These are phyloP conservation scores for Oryza australiensis DNA, from an alignment of 176 grass and related monocot species.

Conservation along the genomic window DNA sequence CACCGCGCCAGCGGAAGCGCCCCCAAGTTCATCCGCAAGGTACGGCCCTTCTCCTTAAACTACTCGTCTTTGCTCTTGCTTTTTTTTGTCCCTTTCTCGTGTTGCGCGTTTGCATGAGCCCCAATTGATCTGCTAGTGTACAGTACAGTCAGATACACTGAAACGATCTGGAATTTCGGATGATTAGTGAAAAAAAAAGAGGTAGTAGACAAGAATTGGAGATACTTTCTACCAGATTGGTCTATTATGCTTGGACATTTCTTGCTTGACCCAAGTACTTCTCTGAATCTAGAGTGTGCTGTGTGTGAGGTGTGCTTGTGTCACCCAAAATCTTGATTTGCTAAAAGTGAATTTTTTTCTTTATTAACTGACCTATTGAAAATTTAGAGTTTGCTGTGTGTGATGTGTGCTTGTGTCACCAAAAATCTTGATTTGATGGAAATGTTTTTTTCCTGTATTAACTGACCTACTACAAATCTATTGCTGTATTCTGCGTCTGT, in stretches of 20 bases:
- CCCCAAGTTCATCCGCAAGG: slow-evolving; percentile 63
- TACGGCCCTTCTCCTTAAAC: background rate
- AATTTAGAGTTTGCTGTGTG: background rate
- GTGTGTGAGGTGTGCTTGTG: background rate
- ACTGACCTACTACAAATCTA: background rate
- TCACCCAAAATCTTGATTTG: background rate
- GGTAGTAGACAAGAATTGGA: background rate
- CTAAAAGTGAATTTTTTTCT: background rate
- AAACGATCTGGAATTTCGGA: background rate
- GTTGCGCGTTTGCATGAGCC: background rate
- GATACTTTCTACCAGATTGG: background rate
- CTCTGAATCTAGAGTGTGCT: background rate
- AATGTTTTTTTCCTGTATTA: background rate
- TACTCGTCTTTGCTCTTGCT: accelerated
- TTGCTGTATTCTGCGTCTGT: background rate
- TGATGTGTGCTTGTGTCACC: background rate
- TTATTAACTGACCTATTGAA: too few species aligned
- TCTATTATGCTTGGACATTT: background rate
- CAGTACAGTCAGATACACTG: background rate
- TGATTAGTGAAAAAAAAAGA: background rate
- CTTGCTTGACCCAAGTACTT: background rate
- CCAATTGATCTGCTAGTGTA: background rate
- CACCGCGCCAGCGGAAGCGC: slow-evolving; percentile 32
- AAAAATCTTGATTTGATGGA: background rate
- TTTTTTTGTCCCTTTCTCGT: background rate